Conservation (phyloP, 1,284 basidiomycete species). For the Apiotrichum montevideense region DNA sequence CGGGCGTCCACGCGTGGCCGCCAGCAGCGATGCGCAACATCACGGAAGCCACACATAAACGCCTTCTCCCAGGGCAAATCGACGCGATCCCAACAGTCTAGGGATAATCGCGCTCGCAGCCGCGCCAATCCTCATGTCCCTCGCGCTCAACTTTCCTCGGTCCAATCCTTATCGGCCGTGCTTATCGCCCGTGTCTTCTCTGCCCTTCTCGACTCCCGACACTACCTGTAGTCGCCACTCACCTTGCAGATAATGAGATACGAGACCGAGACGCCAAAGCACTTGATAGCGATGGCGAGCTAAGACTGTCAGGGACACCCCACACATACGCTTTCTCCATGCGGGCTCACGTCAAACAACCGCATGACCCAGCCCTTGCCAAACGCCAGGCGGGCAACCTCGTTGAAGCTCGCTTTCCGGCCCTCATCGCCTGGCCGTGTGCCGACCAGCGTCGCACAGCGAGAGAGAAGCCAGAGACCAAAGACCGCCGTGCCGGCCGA, state of each 20-base stretch:
- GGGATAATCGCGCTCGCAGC: no score
- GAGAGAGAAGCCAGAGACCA: constrained; percentile 81
- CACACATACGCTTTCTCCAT: neutral
- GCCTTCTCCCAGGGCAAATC: no score
- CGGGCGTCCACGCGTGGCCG: no score
- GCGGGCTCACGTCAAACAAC: constrained; percentile 39
- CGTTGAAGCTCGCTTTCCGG: constrained; percentile 74
- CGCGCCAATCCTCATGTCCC: no score
- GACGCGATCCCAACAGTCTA: no score
- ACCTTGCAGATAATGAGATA: constrained; percentile 93
- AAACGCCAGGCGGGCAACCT: constrained; percentile 76
- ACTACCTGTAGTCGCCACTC: constrained; percentile 3
- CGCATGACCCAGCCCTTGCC: constrained; percentile 45
- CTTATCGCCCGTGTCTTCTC: no score
- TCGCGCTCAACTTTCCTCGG: no score
- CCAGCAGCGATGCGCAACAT: no score
- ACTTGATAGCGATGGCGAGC: constrained; percentile 90
- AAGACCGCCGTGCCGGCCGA: constrained; percentile 75
- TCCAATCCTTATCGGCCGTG: no score
- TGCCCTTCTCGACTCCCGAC: neutral
- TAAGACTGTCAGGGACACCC: constrained; percentile 56
- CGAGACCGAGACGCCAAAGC: constrained; percentile 93
- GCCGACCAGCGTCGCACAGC: constrained; percentile 71
- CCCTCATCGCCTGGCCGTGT: constrained; percentile 46
- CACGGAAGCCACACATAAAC: no score